phyloP scores from a whole-genome alignment of 208 protist species.

The Angomonas ambiguus region DNA sequence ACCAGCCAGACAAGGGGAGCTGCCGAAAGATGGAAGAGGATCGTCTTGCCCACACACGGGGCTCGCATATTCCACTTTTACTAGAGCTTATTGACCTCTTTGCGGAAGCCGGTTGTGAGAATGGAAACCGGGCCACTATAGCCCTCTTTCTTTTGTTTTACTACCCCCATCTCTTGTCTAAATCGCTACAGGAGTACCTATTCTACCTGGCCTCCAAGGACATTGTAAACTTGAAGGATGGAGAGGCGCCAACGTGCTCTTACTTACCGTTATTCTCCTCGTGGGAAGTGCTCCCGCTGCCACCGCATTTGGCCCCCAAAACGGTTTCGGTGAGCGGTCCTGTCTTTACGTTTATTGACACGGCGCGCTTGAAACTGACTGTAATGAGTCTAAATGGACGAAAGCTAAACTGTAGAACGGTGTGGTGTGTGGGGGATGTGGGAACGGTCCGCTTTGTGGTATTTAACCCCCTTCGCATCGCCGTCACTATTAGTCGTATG shows the following conservation, averaged over 20 bases:
- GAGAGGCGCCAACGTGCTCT: constrained; percentile 22
- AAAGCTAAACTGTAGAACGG: constrained; percentile 53
- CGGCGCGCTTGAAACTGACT: constrained; percentile 73
- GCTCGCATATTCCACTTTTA: constrained; percentile 50
- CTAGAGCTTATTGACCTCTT: constrained; percentile 59
- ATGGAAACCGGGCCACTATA: constrained; percentile 37
- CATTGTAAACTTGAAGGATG: constrained; percentile 23
- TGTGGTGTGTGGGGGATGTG: constrained; percentile 83
- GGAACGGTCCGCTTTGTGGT: constrained; percentile 67
- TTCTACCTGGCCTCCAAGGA: constrained; percentile 31
- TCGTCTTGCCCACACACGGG: constrained; percentile 19
- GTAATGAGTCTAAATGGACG: constrained; percentile 78
- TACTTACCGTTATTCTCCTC: constrained; percentile 49
- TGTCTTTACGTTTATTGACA: constrained; percentile 90
- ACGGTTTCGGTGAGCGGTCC: constrained; percentile 75
- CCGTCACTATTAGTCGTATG: constrained; percentile 43
- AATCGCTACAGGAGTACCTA: constrained; percentile 34
- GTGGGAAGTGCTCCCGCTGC: constrained; percentile 73
- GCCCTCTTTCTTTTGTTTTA: constrained; percentile 72
- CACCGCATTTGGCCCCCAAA: constrained; percentile 71
- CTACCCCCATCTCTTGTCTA: constrained; percentile 49
- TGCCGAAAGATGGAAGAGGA: constrained; percentile 19
- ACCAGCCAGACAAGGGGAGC: constrained; percentile 13
- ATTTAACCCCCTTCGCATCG: constrained; percentile 56
- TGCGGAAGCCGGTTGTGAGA: constrained; percentile 21